Percentiles rank a stretch among this genome's conserved stretches.
Evolutionary conservation across 2,329 filamentous ascomycete species (phyloP).

Genomic region (Aureobasidium sp.): DNA sequence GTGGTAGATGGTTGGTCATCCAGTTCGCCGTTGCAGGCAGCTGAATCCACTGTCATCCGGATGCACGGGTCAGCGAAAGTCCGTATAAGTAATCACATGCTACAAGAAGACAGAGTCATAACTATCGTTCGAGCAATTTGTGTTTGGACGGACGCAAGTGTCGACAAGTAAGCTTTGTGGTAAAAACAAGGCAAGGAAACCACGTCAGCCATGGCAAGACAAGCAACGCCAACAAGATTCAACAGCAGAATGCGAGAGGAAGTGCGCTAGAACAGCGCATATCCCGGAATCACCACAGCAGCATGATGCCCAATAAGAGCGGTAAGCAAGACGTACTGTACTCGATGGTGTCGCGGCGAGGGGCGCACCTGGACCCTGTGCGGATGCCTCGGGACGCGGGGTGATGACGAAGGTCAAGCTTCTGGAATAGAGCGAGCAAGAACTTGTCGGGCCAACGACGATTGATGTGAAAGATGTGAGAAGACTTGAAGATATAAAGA

Average conservation of each 20-base stretch:
- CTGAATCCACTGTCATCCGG: constrained; percentile 15
- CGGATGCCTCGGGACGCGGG: not conserved
- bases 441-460: not conserved
- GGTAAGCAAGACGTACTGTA: constrained; percentile 11
- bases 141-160: constrained; percentile 2
- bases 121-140: not conserved
- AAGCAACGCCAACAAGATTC: not conserved
- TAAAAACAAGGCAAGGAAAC: not conserved
- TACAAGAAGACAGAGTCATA: constrained; percentile 1
- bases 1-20: not conserved
- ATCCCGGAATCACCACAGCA: not conserved
- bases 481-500: not conserved
- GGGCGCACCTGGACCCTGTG: not conserved
- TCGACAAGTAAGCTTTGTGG: constrained; percentile 3
- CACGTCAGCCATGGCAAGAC: not conserved
- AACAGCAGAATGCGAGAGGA: not conserved
- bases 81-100: constrained; percentile 7
- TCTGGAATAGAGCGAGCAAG: not conserved
- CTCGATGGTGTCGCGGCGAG: constrained; percentile 1
- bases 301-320: not conserved
- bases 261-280: not conserved
- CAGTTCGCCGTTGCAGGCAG: not conserved
- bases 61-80: constrained; percentile 17
- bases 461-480: not conserved
- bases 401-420: not conserved